Conservation (phyloP, 306 rosid species). For the Vicia sativa region DNA sequence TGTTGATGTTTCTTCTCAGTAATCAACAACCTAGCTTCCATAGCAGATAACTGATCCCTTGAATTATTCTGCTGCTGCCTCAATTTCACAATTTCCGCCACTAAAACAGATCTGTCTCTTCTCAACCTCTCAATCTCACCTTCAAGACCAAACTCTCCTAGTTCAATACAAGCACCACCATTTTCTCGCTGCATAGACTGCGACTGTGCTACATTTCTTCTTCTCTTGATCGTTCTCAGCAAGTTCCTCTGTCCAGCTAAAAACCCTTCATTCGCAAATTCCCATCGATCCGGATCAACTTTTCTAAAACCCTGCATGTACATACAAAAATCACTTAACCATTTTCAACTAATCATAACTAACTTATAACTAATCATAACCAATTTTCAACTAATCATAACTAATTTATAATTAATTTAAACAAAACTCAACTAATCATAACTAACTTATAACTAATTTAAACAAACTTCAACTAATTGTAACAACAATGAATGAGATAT, state of each 20-base stretch:
- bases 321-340: not conserved
- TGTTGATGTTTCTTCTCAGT: conserved; percentile 79
- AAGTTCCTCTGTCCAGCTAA: conserved; percentile 78
- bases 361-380: too few species aligned
- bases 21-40: conserved; percentile 63
- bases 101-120: conserved; percentile 64
- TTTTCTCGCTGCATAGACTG: conserved; percentile 46
- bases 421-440: not conserved
- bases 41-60: conserved; percentile 45
- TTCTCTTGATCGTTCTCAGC: conserved; percentile 82
- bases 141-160: conserved; percentile 80
- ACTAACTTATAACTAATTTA: not conserved
- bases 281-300: conserved; percentile 96
- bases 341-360: too few species aligned
- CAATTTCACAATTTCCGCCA: conserved; percentile 69
- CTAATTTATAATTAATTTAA: too few species aligned
- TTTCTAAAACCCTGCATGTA: conserved; percentile 79
- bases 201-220: conserved; percentile 66
- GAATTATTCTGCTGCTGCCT: conserved; percentile 79
- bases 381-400: too few species aligned
- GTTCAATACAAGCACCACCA: conserved; percentile 62
- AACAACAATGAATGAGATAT: not conserved
- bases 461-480: not conserved
- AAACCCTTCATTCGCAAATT: conserved; percentile 92
- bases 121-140: conserved; percentile 65